Evolutionary conservation across 2,329 filamentous ascomycete genomes (phyloP), one percentile per base, ranked within the genome.

Genomic region (Arthroderma sp.): DNA sequence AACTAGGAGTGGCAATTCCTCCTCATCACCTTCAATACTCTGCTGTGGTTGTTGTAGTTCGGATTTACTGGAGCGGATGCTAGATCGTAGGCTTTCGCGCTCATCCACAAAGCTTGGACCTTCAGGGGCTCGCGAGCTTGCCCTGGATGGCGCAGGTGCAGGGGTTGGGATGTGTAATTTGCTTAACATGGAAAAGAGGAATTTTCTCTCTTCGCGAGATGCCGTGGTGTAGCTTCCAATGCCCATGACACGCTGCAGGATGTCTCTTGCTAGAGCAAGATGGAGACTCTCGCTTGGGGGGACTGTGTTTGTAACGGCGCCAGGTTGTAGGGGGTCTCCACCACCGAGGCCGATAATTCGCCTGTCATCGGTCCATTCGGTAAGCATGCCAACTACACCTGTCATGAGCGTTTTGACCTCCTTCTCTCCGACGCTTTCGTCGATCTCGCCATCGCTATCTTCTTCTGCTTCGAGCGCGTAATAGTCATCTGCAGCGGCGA

Each of bases 291-390:
- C 82, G 50, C 83, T 81, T 70, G 66, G 74, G 27, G 40, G 43
- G 4, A 31, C 22, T 27, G 27, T 46, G 10, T 42, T 10, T n/a
- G 43, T 80, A 62, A 76, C 80, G 43, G 75, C 72, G 1, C 69
- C 70, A 40, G 83, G 76, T 42, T 63, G 65, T 47, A 68, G 65
- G 1, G 72, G 55, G 29, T 67, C 53, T 29, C 59, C 60, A 38
- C 67, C 46, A 61, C 73, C 64, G 66, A 83, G 66, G 68, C 85
- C 71, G 7, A 78, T 67, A 5, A 78, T 71, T 61, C 93, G 88
- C 41, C 89, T 73, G 33, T 88, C 87, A 61, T 96, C 89, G 0
- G 89, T 96, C 91, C 89, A 96, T 60, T 96, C 89, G 0, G 88
- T 78, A 5, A 96, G 68, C 65, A 69, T 68, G 56, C 87, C 89